Evolutionary conservation across 2,329 filamentous ascomycete species (phyloP), one percentile per base, ranked within the genome.

Genomic region (Malbranchea cinnamomea): DNA sequence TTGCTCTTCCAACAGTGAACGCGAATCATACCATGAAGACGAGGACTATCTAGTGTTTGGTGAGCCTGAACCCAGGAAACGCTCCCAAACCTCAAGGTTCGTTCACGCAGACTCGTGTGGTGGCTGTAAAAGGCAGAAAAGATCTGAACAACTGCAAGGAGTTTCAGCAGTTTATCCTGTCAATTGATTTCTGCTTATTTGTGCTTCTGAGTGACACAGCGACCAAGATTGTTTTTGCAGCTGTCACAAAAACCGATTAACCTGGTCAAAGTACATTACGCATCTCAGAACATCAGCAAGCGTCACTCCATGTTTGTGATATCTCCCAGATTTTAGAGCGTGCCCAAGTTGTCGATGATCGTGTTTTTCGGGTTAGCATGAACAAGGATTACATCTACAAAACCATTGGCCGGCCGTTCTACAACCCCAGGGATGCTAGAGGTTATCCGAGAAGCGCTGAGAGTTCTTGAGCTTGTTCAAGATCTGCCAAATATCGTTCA

Each of bases 201-300:
- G 15, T 28, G 23, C 41, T 41, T 28, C 29, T 46, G 11, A 19
- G 33, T 18, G 20, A 44, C 26, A 42, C 41, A 17, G 31, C 44
- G 9, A 43, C 39, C 28, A 37, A 44, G 26, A 2, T 43, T 6
- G 32, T 41, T 4, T 18, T 45, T 10, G 30, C 29, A 18, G 34
- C 24, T 32, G 31, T 30, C 3, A 11, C 20, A 8, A 17, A 28
- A 31, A 22, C 28, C 28, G 10, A 28, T 20, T 8, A 26, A 33
- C 12, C 18, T 17, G 24, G 22, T 19, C 20, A 23, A 33, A 28
- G 19, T 27, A 31, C 26, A 24, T 21, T 18, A 17, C 10, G 28
- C 6, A 23, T 21, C n/a, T n/a, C 21, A 41, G 10, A n/a, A 12
- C 23, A 26, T 22, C 15, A 35, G 34, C n/a, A n/a, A n/a, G n/a